phyloP scores from a whole-genome alignment of 2,329 filamentous ascomycete genomes.

The Proliferodiscus dingleyae region DNA sequence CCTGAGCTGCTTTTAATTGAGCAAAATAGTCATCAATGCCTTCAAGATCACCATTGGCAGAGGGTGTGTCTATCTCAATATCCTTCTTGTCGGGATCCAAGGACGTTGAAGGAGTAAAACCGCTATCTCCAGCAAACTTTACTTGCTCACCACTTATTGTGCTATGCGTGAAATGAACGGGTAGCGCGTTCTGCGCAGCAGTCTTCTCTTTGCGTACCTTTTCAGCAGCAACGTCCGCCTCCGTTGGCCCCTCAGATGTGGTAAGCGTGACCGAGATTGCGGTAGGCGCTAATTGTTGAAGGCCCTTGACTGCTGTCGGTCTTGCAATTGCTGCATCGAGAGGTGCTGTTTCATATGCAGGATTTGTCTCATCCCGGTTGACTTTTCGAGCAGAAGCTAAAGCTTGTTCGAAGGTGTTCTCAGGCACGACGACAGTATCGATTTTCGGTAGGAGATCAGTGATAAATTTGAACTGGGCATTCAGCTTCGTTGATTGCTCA shows the following conservation, averaged over 20 bases:
- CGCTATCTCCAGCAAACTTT: constrained; percentile 35
- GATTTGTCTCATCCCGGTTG: constrained; percentile 61
- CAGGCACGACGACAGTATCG: constrained; percentile 68
- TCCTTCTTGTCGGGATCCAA: constrained; percentile 45
- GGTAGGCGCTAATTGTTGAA: constrained; percentile 61
- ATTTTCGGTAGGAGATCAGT: constrained; percentile 72
- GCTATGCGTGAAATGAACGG: constrained; percentile 66
- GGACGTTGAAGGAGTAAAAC: constrained; percentile 34
- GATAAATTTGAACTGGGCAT: constrained; percentile 75
- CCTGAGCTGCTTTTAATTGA: constrained; percentile 58
- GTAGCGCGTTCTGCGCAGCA: constrained; percentile 64
- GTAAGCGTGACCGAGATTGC: constrained; percentile 67
- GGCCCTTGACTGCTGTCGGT: constrained; percentile 65
- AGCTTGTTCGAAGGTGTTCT: constrained; percentile 68
- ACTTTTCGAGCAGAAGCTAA: constrained; percentile 59
- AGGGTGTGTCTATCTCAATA: constrained; percentile 32
- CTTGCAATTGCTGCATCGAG: constrained; percentile 49
- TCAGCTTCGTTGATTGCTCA: constrained; percentile 68
- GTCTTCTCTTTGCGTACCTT: constrained; percentile 60
- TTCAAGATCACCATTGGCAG: constrained; percentile 47
- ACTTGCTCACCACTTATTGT: constrained; percentile 64
- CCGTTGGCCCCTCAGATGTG: constrained; percentile 58
- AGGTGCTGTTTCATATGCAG: constrained; percentile 54
- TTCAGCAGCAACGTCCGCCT: constrained; percentile 62
- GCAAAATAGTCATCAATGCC: constrained; percentile 65